Evolutionary conservation across 2,329 filamentous ascomycete species (phyloP).

Genomic region (Aspergillus proliferans): DNA sequence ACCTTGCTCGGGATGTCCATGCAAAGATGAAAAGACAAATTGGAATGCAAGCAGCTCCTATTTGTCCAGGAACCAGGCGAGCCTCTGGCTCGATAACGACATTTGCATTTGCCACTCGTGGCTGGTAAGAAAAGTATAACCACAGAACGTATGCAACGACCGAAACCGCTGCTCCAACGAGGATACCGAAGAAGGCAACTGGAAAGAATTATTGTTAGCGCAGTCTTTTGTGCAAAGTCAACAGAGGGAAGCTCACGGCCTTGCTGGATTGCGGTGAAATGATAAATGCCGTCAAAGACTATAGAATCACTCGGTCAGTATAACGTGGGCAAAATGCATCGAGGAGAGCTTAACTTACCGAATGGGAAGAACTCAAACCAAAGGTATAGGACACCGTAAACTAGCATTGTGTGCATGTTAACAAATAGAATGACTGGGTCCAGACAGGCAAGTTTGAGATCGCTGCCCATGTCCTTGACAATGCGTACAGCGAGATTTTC

Average conservation of each 20-base stretch:
- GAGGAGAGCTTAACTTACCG: slow-evolving; percentile 3
- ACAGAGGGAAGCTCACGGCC: slow-evolving; percentile 2
- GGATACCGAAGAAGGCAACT: slow-evolving; percentile 10
- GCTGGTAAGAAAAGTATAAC: slow-evolving; percentile 10
- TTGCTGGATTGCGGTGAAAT: slow-evolving; percentile 7
- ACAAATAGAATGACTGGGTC: slow-evolving; percentile 9
- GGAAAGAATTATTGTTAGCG: not conserved
- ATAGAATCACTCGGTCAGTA: not conserved
- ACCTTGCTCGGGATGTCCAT: slow-evolving; percentile 11
- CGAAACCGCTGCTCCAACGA: slow-evolving; percentile 5
- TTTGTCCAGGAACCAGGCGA: slow-evolving; percentile 9
- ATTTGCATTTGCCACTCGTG: slow-evolving; percentile 1
- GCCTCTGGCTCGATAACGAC: slow-evolving; percentile 6
- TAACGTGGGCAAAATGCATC: not conserved
- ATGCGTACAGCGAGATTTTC: not conserved
- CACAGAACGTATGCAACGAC: slow-evolving; percentile 6
- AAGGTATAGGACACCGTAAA: slow-evolving; percentile 14
- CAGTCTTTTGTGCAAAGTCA: not conserved
- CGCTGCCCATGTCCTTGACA: slow-evolving; percentile 13
- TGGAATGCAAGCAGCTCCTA: slow-evolving; percentile 10
- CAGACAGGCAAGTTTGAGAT: slow-evolving; percentile 4
- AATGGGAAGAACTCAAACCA: slow-evolving; percentile 17
- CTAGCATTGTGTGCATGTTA: slow-evolving; percentile 11
- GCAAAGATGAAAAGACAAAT: slow-evolving; percentile 12
- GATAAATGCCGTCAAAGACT: slow-evolving; percentile 10